Evolutionary conservation across 257 asterid species (phyloP).

Genomic region (Oldenlandia corymbosa): DNA sequence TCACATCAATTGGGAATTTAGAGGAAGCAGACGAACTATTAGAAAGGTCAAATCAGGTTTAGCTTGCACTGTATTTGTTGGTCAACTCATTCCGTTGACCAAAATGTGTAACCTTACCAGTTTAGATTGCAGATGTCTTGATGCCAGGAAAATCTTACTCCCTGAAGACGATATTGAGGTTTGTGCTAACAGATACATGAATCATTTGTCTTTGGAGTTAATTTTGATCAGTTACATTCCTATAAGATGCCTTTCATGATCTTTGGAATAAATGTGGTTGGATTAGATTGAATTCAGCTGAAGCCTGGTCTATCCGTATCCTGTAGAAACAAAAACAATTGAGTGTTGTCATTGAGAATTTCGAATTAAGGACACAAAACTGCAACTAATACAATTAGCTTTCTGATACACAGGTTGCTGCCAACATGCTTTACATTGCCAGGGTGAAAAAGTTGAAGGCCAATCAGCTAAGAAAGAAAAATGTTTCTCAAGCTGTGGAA

Average conservation of each 20-base stretch:
- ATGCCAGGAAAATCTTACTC: constrained; percentile 53
- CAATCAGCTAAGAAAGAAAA: constrained; percentile 42
- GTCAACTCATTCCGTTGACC: constrained; percentile 12
- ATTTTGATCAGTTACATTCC: neutral
- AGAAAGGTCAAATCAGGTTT: constrained; percentile 47
- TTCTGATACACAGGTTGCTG: constrained; percentile 53
- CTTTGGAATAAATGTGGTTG: neutral
- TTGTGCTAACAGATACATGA: neutral
- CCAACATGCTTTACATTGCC: constrained; percentile 64
- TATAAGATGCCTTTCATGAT: neutral
- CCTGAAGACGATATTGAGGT: constrained; percentile 85
- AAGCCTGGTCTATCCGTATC: neutral
- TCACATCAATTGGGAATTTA: constrained; percentile 55
- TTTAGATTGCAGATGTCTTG: constrained; percentile 67
- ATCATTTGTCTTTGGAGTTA: neutral
- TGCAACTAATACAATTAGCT: constrained; percentile 14
- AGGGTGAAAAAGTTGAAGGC: constrained; percentile 55
- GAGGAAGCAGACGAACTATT: constrained; percentile 76
- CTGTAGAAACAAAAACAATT: neutral
- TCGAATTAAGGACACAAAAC: neutral
- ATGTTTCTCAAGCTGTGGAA: constrained; percentile 41
- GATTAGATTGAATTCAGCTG: neutral
- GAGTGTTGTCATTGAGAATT: neutral
- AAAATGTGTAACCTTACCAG: constrained; percentile 21
- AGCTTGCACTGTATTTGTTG: constrained; percentile 12